phyloP scores from a whole-genome alignment of 306 rosid species.

The Pyrus communis region DNA sequence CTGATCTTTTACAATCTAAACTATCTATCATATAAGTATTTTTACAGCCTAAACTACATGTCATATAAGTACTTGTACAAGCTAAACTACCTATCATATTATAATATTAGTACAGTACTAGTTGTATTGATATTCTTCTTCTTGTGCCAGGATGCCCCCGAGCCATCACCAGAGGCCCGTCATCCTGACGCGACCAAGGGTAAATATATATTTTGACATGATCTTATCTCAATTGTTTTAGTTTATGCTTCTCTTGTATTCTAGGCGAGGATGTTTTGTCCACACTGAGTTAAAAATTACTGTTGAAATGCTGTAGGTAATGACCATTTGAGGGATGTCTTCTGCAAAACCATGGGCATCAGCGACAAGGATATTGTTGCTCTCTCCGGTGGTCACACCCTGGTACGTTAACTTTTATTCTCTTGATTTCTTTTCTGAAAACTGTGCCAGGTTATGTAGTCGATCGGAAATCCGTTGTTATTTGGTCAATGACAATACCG shows the following conservation, averaged over 20 bases:
- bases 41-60: too few relatives aligned
- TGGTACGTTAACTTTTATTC: conserved; percentile 32
- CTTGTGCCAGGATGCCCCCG: conserved; percentile 59
- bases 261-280: background rate
- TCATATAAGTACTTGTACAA: too few relatives aligned
- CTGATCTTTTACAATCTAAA: too few relatives aligned
- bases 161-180: conserved; percentile 87
- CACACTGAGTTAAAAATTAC: background rate
- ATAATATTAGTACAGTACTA: too few relatives aligned
- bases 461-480: background rate
- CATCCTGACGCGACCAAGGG: conserved; percentile 80
- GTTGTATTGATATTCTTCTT: background rate
- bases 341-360: conserved; percentile 74
- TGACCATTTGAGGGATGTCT: conserved; percentile 87
- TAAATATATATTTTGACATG: conserved; percentile 7
- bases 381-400: conserved; percentile 85
- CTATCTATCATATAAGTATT: too few relatives aligned
- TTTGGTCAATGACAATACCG: background rate
- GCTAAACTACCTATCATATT: too few relatives aligned
- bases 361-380: conserved; percentile 86
- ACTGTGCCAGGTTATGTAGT: background rate
- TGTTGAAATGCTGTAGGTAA: conserved; percentile 34
- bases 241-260: too few relatives aligned
- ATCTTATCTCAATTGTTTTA: background rate
- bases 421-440: background rate